Evolutionary conservation across 306 rosid species (phyloP), one percentile per base, ranked within the genome.

Genomic region (Comarum palustre): DNA sequence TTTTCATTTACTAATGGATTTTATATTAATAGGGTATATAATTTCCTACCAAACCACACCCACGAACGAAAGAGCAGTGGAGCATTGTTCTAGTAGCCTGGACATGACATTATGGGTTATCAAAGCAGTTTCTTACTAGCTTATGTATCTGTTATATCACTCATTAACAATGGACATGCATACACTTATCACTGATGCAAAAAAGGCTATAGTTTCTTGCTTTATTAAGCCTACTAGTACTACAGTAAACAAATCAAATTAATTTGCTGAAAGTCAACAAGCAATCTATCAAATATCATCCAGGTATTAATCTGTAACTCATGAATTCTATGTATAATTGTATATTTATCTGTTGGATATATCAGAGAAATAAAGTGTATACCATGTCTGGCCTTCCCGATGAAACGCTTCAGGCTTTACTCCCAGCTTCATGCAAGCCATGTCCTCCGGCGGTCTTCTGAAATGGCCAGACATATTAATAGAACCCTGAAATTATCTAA

Each of bases 331-430:
- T n/a, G n/a, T n/a, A n/a, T n/a, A n/a, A n/a, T n/a, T n/a, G n/a
- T n/a, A n/a, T n/a, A n/a, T n/a, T n/a, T n/a, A n/a, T n/a, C 17
- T 38, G 66, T 27, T 43, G 29, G 67, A 61, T 29, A 3, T 43
- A 43, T 41, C 31, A 71, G 13, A 41, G 42, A 41, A 8, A 41
- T 38, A 74, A 55, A 24, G 25, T 8, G 8, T 36, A 17, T 69
- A 90, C 97, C 97, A 87, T 4, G 89, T 76, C 50, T 89, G 88
- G 71, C 92, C 96, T 2, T 93, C 89, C 3, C 77, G 89, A 73
- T 86, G 88, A 77, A 93, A 93, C 15, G 77, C 82, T 69, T 88
- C 91, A 20, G 96, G 78, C 79, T 90, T 93, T 3, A 86, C 81
- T 72, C 97, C 98, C 74, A 93, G 83, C 80, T 75, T 87, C 88